Base-by-base conservation (phyloP, 306 rosid species). In the Gynostemma pentaphyllum region DNA sequence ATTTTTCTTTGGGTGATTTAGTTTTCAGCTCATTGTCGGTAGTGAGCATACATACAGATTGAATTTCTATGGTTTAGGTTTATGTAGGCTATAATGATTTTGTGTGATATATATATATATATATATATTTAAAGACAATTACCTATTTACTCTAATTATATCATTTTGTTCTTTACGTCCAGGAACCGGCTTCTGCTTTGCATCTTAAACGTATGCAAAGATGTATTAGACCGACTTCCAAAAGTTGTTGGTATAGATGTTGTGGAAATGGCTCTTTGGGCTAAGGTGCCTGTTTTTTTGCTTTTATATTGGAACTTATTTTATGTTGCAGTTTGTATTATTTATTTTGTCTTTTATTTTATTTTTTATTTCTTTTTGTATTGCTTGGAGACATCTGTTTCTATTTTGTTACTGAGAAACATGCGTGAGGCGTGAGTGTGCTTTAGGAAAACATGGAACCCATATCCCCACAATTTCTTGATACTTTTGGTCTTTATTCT, bases 241-340 rank as follows among this genome's bases (percentile, higher is more conserved):
- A 92, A 92, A 81, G 90, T 92, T 74, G 90, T 88, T 76, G 96
- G 96, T 56, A 73, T 92, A 49, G 99, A 92, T 84, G 88, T 92
- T 24, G 99, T 92, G 72, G 99, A 92, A 85, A 86, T 92, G 99
- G 99, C 99, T 77, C 94, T 92, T 63, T 88, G 99, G 99, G 99
- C 95, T 47, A 92, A 92, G 99, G 99, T 92, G 67, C 70, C 32
- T 68, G 59, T 59, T 67, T 45, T 69, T 64, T 64, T 74, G 53
- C 56, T 72, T 37, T 52, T 79, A 39, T 55, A 66, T 64, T 56
- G 27, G 36, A 55, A 34, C 45, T 27, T 44, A 12, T 36, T n/a
- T 47, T 45, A 40, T 2, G 9, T 4, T 42, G 49, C 32, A 6
- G 53, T 26, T 21, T 49, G 55, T 22, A 42, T 42, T 42, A 8